Conservation (phyloP, 2,329 filamentous ascomycete genomes). For the Alternaria triticimaculans region DNA sequence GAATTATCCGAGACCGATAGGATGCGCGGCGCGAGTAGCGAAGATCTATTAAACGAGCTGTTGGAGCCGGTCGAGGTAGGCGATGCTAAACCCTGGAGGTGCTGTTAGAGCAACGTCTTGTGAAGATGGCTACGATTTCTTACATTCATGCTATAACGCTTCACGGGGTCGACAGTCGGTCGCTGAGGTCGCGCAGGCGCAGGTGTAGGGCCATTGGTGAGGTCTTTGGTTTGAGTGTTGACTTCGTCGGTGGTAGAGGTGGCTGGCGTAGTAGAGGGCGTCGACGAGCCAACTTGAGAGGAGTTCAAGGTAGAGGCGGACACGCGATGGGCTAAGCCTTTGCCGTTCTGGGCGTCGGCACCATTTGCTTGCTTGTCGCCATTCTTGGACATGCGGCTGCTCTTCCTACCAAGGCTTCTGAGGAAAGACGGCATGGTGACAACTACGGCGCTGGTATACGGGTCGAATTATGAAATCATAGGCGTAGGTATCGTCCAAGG, state of each 20-base stretch:
- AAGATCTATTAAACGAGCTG: constrained; percentile 65
- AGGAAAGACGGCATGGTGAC: constrained; percentile 66
- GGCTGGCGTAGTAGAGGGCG: constrained; percentile 69
- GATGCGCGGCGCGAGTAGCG: constrained; percentile 81
- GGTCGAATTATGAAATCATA: constrained; percentile 21
- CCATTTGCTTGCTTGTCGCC: constrained; percentile 22
- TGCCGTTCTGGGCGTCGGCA: constrained; percentile 26
- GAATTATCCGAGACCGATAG: constrained; percentile 80
- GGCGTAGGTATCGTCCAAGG: constrained; percentile 1
- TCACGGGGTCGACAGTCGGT: constrained; percentile 49
- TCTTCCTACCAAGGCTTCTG: constrained; percentile 77
- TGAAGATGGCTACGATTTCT: constrained; percentile 5
- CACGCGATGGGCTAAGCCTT: constrained; percentile 59
- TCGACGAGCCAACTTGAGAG: constrained; percentile 67
- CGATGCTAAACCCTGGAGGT: constrained; percentile 59
- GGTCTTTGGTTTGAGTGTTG: constrained; percentile 63
- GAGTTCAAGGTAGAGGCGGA: constrained; percentile 69
- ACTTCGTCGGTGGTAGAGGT: constrained; percentile 75
- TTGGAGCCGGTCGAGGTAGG: constrained; percentile 56
- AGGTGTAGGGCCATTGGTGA: constrained; percentile 56
- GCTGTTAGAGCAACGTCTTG: constrained; percentile 4
- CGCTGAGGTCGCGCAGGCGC: constrained; percentile 55
- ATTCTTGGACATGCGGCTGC: constrained; percentile 67
- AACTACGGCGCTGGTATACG: constrained; percentile 15
- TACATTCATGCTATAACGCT: constrained; percentile 63